These are phyloP conservation scores for Canavalia gladiata DNA, from an alignment of 306 rosid species.

Conservation along the genomic window DNA sequence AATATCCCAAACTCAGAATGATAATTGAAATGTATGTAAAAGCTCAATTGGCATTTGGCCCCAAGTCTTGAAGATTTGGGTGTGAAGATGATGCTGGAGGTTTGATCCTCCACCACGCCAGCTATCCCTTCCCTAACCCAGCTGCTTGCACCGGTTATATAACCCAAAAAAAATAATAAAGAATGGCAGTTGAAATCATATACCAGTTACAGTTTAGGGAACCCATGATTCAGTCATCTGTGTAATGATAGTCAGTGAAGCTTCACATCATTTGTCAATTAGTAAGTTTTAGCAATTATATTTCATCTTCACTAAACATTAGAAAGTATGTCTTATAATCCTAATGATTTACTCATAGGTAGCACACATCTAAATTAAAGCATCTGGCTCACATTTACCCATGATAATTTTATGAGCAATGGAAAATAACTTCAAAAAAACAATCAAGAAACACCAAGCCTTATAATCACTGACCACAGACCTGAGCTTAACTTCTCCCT, in stretches of 20 bases:
- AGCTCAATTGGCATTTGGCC: slow-evolving; percentile 29
- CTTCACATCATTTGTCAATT: slow-evolving; percentile 17
- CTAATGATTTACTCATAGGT: neutral
- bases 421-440: slow-evolving; percentile 4
- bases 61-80: slow-evolving; percentile 17
- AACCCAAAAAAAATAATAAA: neutral
- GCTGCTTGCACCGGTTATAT: neutral
- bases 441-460: slow-evolving; percentile 25
- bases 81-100: slow-evolving; percentile 2
- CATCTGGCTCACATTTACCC: neutral
- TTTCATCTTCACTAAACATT: slow-evolving; percentile 11
- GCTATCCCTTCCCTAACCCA: slow-evolving; percentile 8
- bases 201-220: slow-evolving; percentile 12
- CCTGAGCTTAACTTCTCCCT: slow-evolving; percentile 94
- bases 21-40: slow-evolving; percentile 29
- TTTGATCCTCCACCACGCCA: neutral
- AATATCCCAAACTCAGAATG: slow-evolving; percentile 20
- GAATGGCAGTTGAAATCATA: slow-evolving; percentile 8
- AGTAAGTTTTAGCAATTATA: neutral
- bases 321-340: slow-evolving; percentile 15
- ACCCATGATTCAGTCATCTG: slow-evolving; percentile 19
- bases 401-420: slow-evolving; percentile 21
- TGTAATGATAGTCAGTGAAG: slow-evolving; percentile 11
- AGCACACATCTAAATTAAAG: slow-evolving; percentile 19
- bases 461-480: slow-evolving; percentile 51